phyloP scores from a whole-genome alignment of 129 eudicot species.

The Chrysanthemum seticuspe region DNA sequence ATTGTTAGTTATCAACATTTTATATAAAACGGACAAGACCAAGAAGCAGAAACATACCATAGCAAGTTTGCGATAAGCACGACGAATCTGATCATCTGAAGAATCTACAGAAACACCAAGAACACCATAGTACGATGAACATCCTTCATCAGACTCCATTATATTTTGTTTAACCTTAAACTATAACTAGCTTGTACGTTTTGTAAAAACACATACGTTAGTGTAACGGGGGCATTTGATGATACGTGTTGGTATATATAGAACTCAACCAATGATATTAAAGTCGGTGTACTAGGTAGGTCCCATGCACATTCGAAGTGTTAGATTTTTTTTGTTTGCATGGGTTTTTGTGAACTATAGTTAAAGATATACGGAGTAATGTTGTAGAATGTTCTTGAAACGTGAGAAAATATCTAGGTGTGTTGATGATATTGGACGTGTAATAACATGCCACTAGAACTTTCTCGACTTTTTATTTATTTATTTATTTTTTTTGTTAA shows the following conservation, averaged over 20 bases:
- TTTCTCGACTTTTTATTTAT: no score
- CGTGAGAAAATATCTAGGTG: no score
- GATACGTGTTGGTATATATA: slow-evolving; percentile 20
- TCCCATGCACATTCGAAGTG: slow-evolving; percentile 4
- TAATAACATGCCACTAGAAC: no score
- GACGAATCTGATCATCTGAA: slow-evolving; percentile 68
- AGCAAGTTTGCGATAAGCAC: slow-evolving; percentile 86
- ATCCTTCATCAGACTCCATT: slow-evolving; percentile 21
- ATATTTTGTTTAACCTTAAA: slow-evolving; percentile 1
- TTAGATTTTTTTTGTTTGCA: no score
- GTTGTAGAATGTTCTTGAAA: no score
- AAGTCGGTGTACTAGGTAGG: slow-evolving; percentile 29
- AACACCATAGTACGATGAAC: slow-evolving; percentile 51
- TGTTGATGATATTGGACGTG: no score
- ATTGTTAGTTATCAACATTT: no score
- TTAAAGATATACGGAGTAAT: no score
- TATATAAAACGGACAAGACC: not conserved
- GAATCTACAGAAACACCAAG: slow-evolving; percentile 60
- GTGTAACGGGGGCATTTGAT: not conserved
- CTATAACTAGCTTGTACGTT: not conserved
- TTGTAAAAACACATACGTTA: not conserved
- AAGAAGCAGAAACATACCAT: slow-evolving; percentile 49
- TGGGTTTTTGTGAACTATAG: no score
- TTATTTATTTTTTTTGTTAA: no score
- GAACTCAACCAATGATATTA: not conserved